Percentiles rank a stretch among this genome's conserved stretches.
These are phyloP conservation scores for Suillus weaverae DNA, from an alignment of 768 basidiomycete genomes.

Conservation along the genomic window DNA sequence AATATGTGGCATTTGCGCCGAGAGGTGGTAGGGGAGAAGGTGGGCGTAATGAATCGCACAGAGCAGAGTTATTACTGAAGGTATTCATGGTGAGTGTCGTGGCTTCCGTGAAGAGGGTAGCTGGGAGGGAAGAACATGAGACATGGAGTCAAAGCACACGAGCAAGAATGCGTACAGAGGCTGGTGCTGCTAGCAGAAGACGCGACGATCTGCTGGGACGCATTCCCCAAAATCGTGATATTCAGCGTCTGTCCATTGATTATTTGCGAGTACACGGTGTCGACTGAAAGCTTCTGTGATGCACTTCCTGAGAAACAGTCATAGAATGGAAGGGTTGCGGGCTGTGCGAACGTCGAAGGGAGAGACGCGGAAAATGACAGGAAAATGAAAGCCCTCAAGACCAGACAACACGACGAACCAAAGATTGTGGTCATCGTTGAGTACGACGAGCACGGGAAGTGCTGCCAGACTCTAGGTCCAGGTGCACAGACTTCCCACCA, in stretches of 20 bases:
- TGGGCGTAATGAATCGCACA: conserved; percentile 80
- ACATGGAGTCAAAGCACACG: conserved; percentile 7
- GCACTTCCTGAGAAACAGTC: conserved; percentile 66
- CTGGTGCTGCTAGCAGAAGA: conserved; percentile 59
- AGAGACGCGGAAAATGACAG: conserved; percentile 19
- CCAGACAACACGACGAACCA: conserved; percentile 11
- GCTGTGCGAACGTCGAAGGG: conserved; percentile 45
- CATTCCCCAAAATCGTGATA: conserved; percentile 69
- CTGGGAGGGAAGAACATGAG: conserved; percentile 37
- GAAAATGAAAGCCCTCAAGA: conserved; percentile 6
- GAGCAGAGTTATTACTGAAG: conserved; percentile 66
- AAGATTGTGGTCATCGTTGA: conserved; percentile 24
- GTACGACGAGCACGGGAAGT: conserved; percentile 16
- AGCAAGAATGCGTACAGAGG: conserved; percentile 51
- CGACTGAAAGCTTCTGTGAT: conserved; percentile 61
- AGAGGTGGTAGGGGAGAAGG: conserved; percentile 65
- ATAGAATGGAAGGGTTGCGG: conserved; percentile 59
- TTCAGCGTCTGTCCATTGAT: conserved; percentile 54
- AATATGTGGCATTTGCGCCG: conserved; percentile 48
- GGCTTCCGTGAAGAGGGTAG: conserved; percentile 85
- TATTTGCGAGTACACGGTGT: conserved; percentile 74
- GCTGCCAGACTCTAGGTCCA: background rate
- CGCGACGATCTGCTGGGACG: conserved; percentile 58
- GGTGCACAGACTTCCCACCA: conserved; percentile 1
- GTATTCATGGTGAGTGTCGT: conserved; percentile 77